Evolutionary conservation across 495 filamentous ascomycete genomes (phyloP).

Genomic region (Rusavskia elegans): DNA sequence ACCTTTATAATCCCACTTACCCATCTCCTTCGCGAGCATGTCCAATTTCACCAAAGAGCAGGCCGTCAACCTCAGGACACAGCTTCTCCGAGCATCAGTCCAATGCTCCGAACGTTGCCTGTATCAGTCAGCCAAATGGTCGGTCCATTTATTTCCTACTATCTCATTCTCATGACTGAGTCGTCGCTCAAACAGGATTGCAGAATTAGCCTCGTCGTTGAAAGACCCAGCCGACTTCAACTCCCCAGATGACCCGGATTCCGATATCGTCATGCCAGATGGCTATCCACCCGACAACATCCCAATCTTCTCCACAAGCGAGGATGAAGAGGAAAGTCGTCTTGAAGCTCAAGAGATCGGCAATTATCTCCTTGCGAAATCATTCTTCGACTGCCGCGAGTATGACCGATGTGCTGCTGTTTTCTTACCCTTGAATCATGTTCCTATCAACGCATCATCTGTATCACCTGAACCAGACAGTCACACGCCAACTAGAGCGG

Average conservation of each 20-base stretch:
- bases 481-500: constrained; percentile 27
- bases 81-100: constrained; percentile 67
- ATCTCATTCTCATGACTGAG: neutral
- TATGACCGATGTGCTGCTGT: constrained; percentile 87
- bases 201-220: constrained; percentile 81
- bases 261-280: constrained; percentile 43
- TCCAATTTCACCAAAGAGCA: neutral
- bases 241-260: constrained; percentile 35
- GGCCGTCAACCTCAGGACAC: constrained; percentile 32
- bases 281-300: constrained; percentile 21
- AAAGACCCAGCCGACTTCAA: constrained; percentile 21
- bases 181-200: constrained; percentile 48
- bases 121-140: constrained; percentile 97
- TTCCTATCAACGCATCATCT: constrained; percentile 40
- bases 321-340: constrained; percentile 48
- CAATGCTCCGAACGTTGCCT: constrained; percentile 91
- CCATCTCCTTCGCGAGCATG: neutral
- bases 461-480: constrained; percentile 28
- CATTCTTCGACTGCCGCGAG: constrained; percentile 90
- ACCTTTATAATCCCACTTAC: too few relatives aligned
- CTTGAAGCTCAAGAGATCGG: constrained; percentile 69
- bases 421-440: constrained; percentile 62
- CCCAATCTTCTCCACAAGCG: constrained; percentile 30
- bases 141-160: constrained; percentile 6
- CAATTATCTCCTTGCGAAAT: constrained; percentile 81